These are phyloP conservation scores for Kluyveromyces wickerhamii DNA, from an alignment of 805 yeast genomes.

Conservation along the genomic window DNA sequence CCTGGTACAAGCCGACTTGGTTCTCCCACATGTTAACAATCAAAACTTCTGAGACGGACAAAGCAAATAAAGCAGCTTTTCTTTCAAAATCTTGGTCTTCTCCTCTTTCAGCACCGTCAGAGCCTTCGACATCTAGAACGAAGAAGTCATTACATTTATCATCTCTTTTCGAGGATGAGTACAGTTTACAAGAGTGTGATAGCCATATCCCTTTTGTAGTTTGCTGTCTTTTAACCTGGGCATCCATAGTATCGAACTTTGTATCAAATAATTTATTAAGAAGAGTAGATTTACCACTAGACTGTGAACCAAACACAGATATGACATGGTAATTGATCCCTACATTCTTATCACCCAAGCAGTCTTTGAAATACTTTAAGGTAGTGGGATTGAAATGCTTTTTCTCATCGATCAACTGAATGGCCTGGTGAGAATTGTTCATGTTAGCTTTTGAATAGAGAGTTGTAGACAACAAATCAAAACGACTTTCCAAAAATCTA, in stretches of 20 bases:
- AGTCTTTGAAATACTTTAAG: conserved; percentile 17
- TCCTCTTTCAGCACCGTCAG: conserved; percentile 96
- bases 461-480: too few species aligned
- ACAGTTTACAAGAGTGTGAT: conserved; percentile 44
- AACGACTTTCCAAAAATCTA: too few species aligned
- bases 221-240: conserved; percentile 64
- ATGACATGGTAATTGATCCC: conserved; percentile 82
- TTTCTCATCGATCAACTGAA: conserved; percentile 47
- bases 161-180: conserved; percentile 15
- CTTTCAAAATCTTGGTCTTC: conserved; percentile 98
- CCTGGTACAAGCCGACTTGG: conserved; percentile 94
- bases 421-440: conserved; percentile 24
- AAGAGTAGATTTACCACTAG: conserved; percentile 92
- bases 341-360: conserved; percentile 28
- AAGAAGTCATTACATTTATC: conserved; percentile 37
- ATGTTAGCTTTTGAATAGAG: too few species aligned
- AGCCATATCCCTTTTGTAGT: conserved; percentile 85
- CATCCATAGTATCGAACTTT: conserved; percentile 89
- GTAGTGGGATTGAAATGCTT: conserved; percentile 36
- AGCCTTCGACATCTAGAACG: conserved; percentile 97
- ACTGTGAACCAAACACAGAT: conserved; percentile 94
- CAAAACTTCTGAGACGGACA: conserved; percentile 83
- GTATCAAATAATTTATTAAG: conserved; percentile 83
- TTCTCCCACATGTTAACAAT: conserved; percentile 95
- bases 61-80: conserved; percentile 90